A percentile compares a stretch with the other conserved stretches of the same genome.
Conservation (phyloP, 768 basidiomycete genomes). For the Boletus huronensis region DNA sequence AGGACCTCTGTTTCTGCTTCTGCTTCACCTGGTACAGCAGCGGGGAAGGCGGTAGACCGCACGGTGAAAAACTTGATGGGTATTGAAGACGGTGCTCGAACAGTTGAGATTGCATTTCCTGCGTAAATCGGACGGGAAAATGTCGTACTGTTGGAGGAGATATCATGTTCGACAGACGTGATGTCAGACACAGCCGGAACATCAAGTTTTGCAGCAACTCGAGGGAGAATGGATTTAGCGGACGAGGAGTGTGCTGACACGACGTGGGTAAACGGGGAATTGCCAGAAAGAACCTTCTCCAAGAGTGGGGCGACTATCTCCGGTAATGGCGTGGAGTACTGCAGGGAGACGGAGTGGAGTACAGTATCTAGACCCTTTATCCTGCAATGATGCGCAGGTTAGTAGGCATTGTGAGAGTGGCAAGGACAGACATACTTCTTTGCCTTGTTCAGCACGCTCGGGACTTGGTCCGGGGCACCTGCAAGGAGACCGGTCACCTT, state of each 20-base stretch:
- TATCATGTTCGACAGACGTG: slow-evolving; percentile 73
- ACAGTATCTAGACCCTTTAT: slow-evolving; percentile 64
- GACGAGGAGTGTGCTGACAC: slow-evolving; percentile 89
- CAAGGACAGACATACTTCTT: slow-evolving; percentile 59
- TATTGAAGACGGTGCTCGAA: slow-evolving; percentile 73
- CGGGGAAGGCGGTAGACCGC: slow-evolving; percentile 84
- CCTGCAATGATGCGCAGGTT: slow-evolving; percentile 35
- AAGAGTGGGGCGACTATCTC: slow-evolving; percentile 83
- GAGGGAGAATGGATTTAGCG: slow-evolving; percentile 90
- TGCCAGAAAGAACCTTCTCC: slow-evolving; percentile 63
- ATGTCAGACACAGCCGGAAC: slow-evolving; percentile 90
- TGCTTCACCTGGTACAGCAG: slow-evolving; percentile 46
- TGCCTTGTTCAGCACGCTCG: slow-evolving; percentile 62
- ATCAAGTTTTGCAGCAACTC: slow-evolving; percentile 86
- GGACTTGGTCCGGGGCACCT: slow-evolving; percentile 66
- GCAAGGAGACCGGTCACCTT: slow-evolving; percentile 77
- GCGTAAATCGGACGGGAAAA: slow-evolving; percentile 97
- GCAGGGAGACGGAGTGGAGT: slow-evolving; percentile 65
- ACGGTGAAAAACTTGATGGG: slow-evolving; percentile 94
- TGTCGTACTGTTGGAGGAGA: slow-evolving; percentile 66
- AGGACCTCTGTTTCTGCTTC: slow-evolving; percentile 60
- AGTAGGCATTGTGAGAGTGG: slow-evolving; percentile 4
- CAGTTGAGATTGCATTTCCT: slow-evolving; percentile 93
- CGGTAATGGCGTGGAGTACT: slow-evolving; percentile 66
- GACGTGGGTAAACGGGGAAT: slow-evolving; percentile 79